Evolutionary conservation across 805 yeast species (phyloP), one percentile per base, ranked within the genome.

Genomic region (Candida morakotiae): DNA sequence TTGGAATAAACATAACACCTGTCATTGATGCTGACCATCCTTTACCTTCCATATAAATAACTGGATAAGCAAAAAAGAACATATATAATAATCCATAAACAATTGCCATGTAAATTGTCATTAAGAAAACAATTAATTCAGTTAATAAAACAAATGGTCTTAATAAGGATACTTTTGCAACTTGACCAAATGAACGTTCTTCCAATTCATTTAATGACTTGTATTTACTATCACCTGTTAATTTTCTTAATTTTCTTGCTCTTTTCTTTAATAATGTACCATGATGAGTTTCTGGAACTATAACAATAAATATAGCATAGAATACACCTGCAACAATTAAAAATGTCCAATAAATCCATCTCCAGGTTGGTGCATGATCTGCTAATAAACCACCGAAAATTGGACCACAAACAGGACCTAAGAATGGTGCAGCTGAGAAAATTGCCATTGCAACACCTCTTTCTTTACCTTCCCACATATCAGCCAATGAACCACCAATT

Each of bases 351-450:
- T 79, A 81, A 28, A 74, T 57, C 87, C 87, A 82, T 60, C 87
- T 70, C 87, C 87, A 82, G 19, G 81, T 76, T 5, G 59, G 43
- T 13, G 65, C 69, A 42, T 71, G 59, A 49, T 75, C 81, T 35
- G 77, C 79, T 42, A 81, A 64, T 41, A 67, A 71, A 29, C 85
- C 83, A 48, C 83, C 83, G 39, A 79, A 62, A 21, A 79, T 59
- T 9, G 84, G 84, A 34, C 83, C 84, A 51, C 75, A 56, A 35
- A 73, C 77, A 10, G 87, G 87, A 35, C 86, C 87, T 33, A 80
- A 45, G 54, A 79, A 77, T 2, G 87, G 87, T 32, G 87, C 87
- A 31, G 82, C 81, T 23, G 73, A 64, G 49, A 72, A 72, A 15
- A 71, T 59, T 17, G 73, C 67, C 77, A 73, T 72, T 10, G 77